Conservation (phyloP, 176 grass and related monocot genomes). For the Zea mays region DNA sequence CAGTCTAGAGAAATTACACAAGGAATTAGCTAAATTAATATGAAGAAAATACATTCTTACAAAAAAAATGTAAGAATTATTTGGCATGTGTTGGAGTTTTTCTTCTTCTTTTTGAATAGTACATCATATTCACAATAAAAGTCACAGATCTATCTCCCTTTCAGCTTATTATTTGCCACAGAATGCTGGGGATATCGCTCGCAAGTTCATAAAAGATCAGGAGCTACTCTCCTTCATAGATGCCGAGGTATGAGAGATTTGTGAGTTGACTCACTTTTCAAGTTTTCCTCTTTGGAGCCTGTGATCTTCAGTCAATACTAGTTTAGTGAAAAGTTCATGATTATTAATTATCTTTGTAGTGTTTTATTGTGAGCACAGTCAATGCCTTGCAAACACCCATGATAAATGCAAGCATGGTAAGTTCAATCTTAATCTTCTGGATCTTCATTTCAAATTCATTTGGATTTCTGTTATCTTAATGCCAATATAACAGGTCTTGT, state of each 20-base stretch:
- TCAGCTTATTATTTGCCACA: constrained; percentile 94
- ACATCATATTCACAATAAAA: constrained; percentile 3
- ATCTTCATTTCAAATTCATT: constrained; percentile 31
- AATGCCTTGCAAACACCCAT: constrained; percentile 95
- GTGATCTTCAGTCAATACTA: constrained; percentile 4
- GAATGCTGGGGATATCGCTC: constrained; percentile 94
- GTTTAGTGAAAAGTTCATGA: constrained; percentile 21
- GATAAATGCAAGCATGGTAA: constrained; percentile 99
- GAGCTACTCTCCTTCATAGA: constrained; percentile 95
- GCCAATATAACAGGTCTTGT: constrained; percentile 69
- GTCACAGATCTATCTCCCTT: constrained; percentile 21
- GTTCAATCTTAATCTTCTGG: constrained; percentile 26
- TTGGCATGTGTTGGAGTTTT: not conserved
- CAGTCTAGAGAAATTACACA: not conserved
- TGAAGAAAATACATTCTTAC: not conserved
- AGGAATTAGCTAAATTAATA: constrained; percentile 5
- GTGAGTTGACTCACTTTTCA: constrained; percentile 54
- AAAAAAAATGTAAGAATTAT: not conserved
- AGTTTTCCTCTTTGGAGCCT: not conserved
- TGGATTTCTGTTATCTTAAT: constrained; percentile 42
- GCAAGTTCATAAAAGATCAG: constrained; percentile 94
- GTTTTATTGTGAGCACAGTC: constrained; percentile 97
- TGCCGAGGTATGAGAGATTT: constrained; percentile 81
- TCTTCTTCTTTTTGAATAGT: no score
- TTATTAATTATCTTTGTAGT: constrained; percentile 50